Base-by-base conservation (phyloP, 1,284 basidiomycete genomes). In the Puccinia horiana region DNA sequence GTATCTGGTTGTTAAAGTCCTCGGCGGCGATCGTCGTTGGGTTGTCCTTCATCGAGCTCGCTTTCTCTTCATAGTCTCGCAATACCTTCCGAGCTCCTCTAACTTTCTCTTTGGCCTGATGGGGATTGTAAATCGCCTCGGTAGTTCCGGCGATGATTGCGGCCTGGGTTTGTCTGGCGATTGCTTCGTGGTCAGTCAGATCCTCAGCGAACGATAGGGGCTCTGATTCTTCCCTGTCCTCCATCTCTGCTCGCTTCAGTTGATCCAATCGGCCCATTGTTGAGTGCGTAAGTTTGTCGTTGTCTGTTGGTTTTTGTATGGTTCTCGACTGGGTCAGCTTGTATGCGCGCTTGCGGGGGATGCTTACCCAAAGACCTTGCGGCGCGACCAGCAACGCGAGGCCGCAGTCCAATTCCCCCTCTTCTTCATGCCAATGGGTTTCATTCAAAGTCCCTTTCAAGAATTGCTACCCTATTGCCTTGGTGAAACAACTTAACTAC, bases 11-110 rank as follows among this genome's bases (percentile, higher is more conserved):
- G 32, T 75, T n/a, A 20, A 75, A 75, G n/a, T 75, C 49, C 52
- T 49, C 52, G n/a, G 72, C 72, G 16, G 47, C 37, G 52, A 56
- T 40, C 0, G 44, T 12, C 3, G 52, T 54, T 42, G 72, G 49
- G 49, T 75, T 75, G 8, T 75, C 72, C 37, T 58, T 75, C 72
- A 75, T 75, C 72, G 14, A 1, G 32, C 37, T 75, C 23, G 72
- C 72, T 23, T 18, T 75, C 72, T 75, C 72, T n/a, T 75, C 49
- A 56, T 75, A 58, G 16, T 35, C 37, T 18, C 72, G 72, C 16
- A 75, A 20, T 18, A 75, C n/a, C n/a, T 40, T 75, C 5, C 72
- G 72, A 0, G 72, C 52, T 4, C 52, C 72, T 26, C 72, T 56
- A 23, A 56, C 26, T 29, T 32, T 3, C 23, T 56, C 52, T 37